These are phyloP conservation scores for Ogataea corticis DNA, from an alignment of 805 yeast genomes.

Conservation along the genomic window DNA sequence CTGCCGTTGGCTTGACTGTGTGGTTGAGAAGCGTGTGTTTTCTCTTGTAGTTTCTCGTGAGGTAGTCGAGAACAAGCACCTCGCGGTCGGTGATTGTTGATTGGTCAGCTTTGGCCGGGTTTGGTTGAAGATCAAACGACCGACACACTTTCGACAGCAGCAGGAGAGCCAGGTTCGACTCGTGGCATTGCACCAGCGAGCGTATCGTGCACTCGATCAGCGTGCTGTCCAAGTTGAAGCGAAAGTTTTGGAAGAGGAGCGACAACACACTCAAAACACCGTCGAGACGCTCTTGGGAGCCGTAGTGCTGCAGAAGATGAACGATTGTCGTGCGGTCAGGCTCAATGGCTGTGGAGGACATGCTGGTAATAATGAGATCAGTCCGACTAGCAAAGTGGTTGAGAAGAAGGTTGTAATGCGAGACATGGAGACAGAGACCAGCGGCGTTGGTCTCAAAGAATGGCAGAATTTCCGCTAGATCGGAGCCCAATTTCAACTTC, in stretches of 20 bases:
- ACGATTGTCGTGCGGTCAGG: slow-evolving; percentile 17
- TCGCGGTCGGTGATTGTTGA: slow-evolving; percentile 6
- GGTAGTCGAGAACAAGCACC: slow-evolving; percentile 15
- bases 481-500: not conserved
- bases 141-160: slow-evolving; percentile 14
- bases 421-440: slow-evolving; percentile 6
- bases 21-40: slow-evolving; percentile 7
- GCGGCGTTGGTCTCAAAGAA: slow-evolving; percentile 1
- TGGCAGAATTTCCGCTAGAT: slow-evolving; percentile 2
- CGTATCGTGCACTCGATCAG: slow-evolving; percentile 12
- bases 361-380: slow-evolving; percentile 4
- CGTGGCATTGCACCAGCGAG: slow-evolving; percentile 13
- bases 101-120: not conserved
- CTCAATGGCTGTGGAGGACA: slow-evolving; percentile 3
- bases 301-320: slow-evolving; percentile 8
- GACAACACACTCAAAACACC: slow-evolving; percentile 8
- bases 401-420: slow-evolving; percentile 15
- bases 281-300: slow-evolving; percentile 5
- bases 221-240: slow-evolving; percentile 11
- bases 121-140: slow-evolving; percentile 12
- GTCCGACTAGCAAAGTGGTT: not conserved
- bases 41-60: slow-evolving; percentile 8
- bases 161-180: slow-evolving; percentile 12
- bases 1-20: slow-evolving; percentile 18
- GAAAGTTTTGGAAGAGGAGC: slow-evolving; percentile 10